Evolutionary conservation across 1,284 basidiomycete species (phyloP).

Genomic region (Pisolithus thermaeus): DNA sequence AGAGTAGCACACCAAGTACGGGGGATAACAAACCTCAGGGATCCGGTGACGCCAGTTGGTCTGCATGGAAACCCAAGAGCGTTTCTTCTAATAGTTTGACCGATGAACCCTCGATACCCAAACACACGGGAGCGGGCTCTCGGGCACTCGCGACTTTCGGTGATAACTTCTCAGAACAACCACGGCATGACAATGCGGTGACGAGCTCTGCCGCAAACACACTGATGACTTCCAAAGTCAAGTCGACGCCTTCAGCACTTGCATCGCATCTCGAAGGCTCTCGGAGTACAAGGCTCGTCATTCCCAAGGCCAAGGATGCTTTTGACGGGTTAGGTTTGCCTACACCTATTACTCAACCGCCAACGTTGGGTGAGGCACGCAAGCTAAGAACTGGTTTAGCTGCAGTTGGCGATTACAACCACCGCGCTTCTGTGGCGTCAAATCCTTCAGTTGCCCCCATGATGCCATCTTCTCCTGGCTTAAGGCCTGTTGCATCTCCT

Average conservation of each 20-base stretch:
- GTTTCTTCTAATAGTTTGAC: constrained; percentile 19
- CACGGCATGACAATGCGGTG: constrained; percentile 40
- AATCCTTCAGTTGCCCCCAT: constrained; percentile 17
- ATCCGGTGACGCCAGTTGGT: constrained; percentile 29
- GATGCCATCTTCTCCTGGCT: constrained; percentile 23
- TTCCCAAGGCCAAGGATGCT: constrained; percentile 53
- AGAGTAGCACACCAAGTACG: constrained; percentile 9
- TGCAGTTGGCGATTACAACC: constrained; percentile 32
- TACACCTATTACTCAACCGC: constrained; percentile 40
- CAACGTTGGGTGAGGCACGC: constrained; percentile 70
- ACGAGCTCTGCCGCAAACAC: constrained; percentile 19
- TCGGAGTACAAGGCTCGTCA: constrained; percentile 23
- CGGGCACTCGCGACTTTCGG: constrained; percentile 25
- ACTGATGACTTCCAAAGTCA: constrained; percentile 19
- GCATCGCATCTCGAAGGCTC: constrained; percentile 24
- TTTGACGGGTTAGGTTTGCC: constrained; percentile 68
- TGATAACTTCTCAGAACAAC: constrained; percentile 54
- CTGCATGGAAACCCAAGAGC: constrained; percentile 27
- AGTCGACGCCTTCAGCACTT: constrained; percentile 19
- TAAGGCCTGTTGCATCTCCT: constrained; percentile 42
- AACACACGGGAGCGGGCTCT: constrained; percentile 18
- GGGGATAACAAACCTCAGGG: constrained; percentile 30
- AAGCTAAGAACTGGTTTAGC: constrained; percentile 63
- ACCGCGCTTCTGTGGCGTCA: constrained; percentile 16
- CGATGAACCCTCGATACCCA: constrained; percentile 29